A percentile compares a stretch with the other conserved stretches of the same genome.
Conservation (phyloP, 768 basidiomycete species). For the Terana coerulea region DNA sequence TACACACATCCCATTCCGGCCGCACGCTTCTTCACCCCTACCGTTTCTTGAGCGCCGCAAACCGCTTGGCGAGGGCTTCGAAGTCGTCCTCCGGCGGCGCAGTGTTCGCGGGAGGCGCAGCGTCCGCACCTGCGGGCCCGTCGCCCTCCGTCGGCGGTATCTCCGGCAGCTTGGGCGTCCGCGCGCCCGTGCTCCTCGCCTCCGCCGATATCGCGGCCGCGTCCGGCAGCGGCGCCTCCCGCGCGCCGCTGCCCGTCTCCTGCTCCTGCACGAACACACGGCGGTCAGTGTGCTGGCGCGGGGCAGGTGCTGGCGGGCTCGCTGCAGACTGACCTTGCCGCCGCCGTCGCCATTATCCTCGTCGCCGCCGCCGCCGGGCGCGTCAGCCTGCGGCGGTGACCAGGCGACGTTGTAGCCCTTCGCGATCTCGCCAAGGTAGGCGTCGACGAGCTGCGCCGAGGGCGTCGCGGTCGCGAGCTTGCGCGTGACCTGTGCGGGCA, state of each 20-base stretch:
- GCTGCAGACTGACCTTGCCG: slow-evolving; percentile 33
- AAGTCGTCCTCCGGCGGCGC: slow-evolving; percentile 61
- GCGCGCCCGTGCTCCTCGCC: slow-evolving; percentile 28
- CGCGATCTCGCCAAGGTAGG: slow-evolving; percentile 85
- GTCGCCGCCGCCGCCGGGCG: slow-evolving; percentile 24
- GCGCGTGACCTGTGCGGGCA: slow-evolving; percentile 53
- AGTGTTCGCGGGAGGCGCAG: slow-evolving; percentile 27
- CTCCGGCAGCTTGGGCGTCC: slow-evolving; percentile 44
- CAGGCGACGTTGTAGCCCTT: slow-evolving; percentile 80
- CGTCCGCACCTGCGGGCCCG: slow-evolving; percentile 19
- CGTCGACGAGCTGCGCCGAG: slow-evolving; percentile 72
- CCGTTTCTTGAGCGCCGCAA: slow-evolving; percentile 84
- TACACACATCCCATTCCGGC: not conserved
- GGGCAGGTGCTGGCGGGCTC: too few relatives aligned
- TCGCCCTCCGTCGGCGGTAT: slow-evolving; percentile 49
- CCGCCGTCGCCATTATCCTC: slow-evolving; percentile 28
- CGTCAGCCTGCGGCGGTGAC: slow-evolving; percentile 37
- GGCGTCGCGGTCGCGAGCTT: slow-evolving; percentile 75
- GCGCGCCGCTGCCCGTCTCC: slow-evolving; percentile 8
- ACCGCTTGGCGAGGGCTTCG: slow-evolving; percentile 71
- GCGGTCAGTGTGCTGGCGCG: not conserved
- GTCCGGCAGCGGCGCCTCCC: slow-evolving; percentile 16
- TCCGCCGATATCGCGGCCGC: slow-evolving; percentile 26
- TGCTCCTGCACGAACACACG: not conserved
- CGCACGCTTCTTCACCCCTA: slow-evolving; percentile 21